Evolutionary conservation across 495 filamentous ascomycete genomes (phyloP).

Genomic region (Aspergillus avenaceus): DNA sequence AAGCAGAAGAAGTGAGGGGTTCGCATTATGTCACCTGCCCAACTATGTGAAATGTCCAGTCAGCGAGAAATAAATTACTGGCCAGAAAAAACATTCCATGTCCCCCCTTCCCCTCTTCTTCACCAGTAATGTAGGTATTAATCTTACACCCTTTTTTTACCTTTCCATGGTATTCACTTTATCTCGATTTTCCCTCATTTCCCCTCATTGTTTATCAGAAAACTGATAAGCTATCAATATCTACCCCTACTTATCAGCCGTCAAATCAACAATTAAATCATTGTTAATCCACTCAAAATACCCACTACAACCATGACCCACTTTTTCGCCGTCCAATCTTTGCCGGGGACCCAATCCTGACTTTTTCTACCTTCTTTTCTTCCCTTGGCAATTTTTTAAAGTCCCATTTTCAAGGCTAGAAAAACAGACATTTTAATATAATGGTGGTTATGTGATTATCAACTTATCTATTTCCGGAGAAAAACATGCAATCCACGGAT

Average conservation of each 20-base stretch:
- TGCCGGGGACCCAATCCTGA: not conserved
- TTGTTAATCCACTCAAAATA: not conserved
- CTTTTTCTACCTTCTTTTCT: not conserved
- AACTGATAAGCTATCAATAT: not conserved
- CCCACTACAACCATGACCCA: not conserved
- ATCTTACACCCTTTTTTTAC: not conserved
- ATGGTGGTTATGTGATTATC: too few species aligned
- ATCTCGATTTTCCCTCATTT: not conserved
- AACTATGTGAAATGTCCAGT: not conserved
- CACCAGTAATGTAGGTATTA: too few species aligned
- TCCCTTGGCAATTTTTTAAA: too few species aligned
- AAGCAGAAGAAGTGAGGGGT: not conserved
- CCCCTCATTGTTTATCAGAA: not conserved
- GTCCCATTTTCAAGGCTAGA: not conserved
- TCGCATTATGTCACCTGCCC: constrained; percentile 12
- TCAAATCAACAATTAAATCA: not conserved
- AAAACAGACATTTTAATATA: too few species aligned
- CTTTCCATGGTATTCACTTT: not conserved
- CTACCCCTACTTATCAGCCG: not conserved
- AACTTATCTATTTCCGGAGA: too few species aligned
- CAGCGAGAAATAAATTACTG: too few species aligned
- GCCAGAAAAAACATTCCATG: too few species aligned
- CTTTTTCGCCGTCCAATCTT: constrained; percentile 15
- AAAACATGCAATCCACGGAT: too few species aligned
- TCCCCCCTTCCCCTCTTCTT: too few species aligned